Conservation (phyloP, 305 asterid species). For the Fraxinus ornus region DNA sequence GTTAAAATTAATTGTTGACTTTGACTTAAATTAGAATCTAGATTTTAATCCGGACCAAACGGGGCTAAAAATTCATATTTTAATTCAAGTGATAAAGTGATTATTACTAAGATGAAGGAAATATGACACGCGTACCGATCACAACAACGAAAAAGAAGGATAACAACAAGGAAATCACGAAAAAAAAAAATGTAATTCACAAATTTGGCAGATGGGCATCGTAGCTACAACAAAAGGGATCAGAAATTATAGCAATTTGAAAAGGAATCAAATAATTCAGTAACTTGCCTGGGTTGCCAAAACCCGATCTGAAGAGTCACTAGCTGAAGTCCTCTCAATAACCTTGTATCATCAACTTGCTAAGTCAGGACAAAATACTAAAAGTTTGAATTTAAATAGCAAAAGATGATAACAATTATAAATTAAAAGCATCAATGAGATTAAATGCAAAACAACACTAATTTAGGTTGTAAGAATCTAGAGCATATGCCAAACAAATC, state of each 20-base stretch:
- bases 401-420: background rate
- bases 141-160: background rate
- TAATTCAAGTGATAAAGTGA: background rate
- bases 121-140: background rate
- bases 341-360: slow-evolving; percentile 10
- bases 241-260: background rate
- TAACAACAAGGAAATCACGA: background rate
- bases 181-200: background rate
- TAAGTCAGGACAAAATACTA: background rate
- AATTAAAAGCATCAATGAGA: background rate
- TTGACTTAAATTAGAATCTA: background rate
- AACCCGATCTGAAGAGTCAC: slow-evolving; percentile 14
- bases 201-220: background rate
- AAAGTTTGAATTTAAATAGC: background rate
- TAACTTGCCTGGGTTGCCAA: slow-evolving; percentile 18
- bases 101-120: background rate
- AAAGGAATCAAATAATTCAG: background rate
- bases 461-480: background rate
- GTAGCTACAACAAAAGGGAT: background rate
- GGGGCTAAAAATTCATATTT: background rate
- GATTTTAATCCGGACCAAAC: background rate
- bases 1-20: background rate
- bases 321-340: slow-evolving; percentile 18
- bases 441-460: background rate
- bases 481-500: slow-evolving; percentile 11